Percentiles rank a stretch among this genome's conserved stretches.
phyloP scores from a whole-genome alignment of 2,329 filamentous ascomycete species.

The Neophaeococcomyces aloes region DNA sequence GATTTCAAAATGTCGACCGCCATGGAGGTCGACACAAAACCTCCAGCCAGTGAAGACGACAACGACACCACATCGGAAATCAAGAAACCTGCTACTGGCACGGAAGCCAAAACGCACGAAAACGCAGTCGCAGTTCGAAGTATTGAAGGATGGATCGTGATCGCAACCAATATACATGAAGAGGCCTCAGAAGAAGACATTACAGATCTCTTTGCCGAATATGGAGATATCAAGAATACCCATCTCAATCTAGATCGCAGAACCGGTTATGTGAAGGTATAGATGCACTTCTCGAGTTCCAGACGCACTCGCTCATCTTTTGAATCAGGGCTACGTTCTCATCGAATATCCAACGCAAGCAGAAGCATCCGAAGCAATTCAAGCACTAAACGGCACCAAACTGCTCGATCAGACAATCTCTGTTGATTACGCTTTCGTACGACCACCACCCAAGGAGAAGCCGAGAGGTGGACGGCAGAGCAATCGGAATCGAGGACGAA shows the following conservation, averaged over 20 bases:
- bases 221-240: conserved; percentile 57
- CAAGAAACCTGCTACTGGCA: conserved; percentile 16
- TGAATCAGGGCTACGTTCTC: conserved; percentile 50
- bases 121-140: conserved; percentile 50
- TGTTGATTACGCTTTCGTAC: conserved; percentile 57
- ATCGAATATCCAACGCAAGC: conserved; percentile 55
- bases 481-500: conserved; percentile 35
- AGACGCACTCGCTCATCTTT: background rate
- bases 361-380: conserved; percentile 54
- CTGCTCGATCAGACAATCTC: conserved; percentile 55
- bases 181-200: conserved; percentile 58
- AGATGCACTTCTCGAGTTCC: conserved; percentile 10
- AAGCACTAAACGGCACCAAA: conserved; percentile 49
- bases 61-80: conserved; percentile 4
- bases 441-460: conserved; percentile 46
- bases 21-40: conserved; percentile 24
- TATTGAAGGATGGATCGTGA: conserved; percentile 59
- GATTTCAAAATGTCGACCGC: conserved; percentile 9
- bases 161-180: conserved; percentile 59
- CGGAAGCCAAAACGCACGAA: conserved; percentile 35
- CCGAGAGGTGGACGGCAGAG: conserved; percentile 27
- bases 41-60: conserved; percentile 22
- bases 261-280: conserved; percentile 58
- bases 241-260: conserved; percentile 56
- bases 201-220: conserved; percentile 55